phyloP scores from a whole-genome alignment of 371 early-diverging fungal species.

The Apophysomyces trapeziformis region DNA sequence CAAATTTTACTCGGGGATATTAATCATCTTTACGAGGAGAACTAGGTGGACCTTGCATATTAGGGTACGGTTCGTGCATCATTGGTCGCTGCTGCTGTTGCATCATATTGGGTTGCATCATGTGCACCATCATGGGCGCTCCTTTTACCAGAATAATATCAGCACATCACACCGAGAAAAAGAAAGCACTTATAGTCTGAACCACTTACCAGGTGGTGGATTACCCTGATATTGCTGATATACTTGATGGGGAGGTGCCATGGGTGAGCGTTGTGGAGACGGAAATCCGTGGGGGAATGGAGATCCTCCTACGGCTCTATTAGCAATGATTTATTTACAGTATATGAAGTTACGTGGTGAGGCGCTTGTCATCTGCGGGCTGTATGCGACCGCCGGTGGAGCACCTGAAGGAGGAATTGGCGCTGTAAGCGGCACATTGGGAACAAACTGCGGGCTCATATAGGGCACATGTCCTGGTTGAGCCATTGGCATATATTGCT shows the following conservation, averaged over 20 bases:
- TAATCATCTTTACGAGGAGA: not conserved
- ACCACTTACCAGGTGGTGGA: slow-evolving; percentile 32
- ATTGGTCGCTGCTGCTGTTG: slow-evolving; percentile 11
- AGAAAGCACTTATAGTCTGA: not conserved
- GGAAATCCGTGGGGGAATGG: slow-evolving; percentile 53
- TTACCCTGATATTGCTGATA: slow-evolving; percentile 57
- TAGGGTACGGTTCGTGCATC: slow-evolving; percentile 1
- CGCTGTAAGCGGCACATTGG: slow-evolving; percentile 41
- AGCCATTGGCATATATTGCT: slow-evolving; percentile 45
- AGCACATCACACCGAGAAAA: not conserved
- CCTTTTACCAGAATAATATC: slow-evolving; percentile 18
- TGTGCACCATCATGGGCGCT: slow-evolving; percentile 58
- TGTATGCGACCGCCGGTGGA: slow-evolving; percentile 43
- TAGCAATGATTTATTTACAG: not conserved
- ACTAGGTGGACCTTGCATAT: slow-evolving; percentile 1
- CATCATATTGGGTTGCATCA: slow-evolving; percentile 42
- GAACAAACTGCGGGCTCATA: slow-evolving; percentile 55
- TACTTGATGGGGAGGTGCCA: slow-evolving; percentile 55
- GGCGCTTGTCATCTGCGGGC: slow-evolving; percentile 51
- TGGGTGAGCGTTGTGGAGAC: slow-evolving; percentile 55
- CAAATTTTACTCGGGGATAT: no score
- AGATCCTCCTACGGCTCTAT: slow-evolving; percentile 37
- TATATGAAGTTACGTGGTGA: slow-evolving; percentile 41
- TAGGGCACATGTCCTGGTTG: slow-evolving; percentile 44
- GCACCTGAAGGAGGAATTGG: slow-evolving; percentile 42